Conservation (phyloP, 768 basidiomycete species). For the Leucocoprinus leucothites region DNA sequence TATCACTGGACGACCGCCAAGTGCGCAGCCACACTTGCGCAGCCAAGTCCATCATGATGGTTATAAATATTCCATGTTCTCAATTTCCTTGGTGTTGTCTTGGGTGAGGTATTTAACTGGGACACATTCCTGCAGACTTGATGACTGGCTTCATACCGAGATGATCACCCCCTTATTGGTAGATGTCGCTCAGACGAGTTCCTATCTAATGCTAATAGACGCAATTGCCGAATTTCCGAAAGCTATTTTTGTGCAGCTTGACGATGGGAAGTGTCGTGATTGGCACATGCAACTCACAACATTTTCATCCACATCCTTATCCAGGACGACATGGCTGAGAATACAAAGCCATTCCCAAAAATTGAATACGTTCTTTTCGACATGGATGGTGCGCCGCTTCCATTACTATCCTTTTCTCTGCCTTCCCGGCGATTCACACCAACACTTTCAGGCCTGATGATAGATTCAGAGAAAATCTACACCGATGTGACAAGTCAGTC, state of each 20-base stretch:
- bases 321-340: conserved; percentile 11
- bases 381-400: conserved; percentile 54
- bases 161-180: too few species aligned
- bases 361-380: conserved; percentile 71
- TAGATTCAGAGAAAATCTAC: conserved; percentile 76
- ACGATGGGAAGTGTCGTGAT: conserved; percentile 1
- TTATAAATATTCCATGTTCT: background rate
- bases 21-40: too few species aligned
- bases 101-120: too few species aligned
- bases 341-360: conserved; percentile 14
- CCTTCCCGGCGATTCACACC: background rate
- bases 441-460: conserved; percentile 53
- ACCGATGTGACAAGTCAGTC: conserved; percentile 73
- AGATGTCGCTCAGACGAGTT: too few species aligned
- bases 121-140: too few species aligned
- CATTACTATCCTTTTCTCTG: conserved; percentile 1
- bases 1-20: background rate
- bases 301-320: background rate
- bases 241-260: background rate
- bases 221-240: background rate
- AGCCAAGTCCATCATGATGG: background rate
- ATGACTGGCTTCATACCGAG: too few species aligned
- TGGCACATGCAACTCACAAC: background rate
- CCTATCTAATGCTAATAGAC: background rate
- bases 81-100: too few species aligned